A percentile compares a stretch with the other conserved stretches of the same genome.
Conservation (phyloP, 345 rosid species). For the Arabidopsis thaliana region TAIR10.1 NC_003074.8:8569501-8570000, state of each 20-base stretch:
- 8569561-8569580: slow-evolving; percentile 83
- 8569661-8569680: slow-evolving; percentile 59
- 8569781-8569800: slow-evolving; percentile 95
- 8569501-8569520: slow-evolving; percentile 90
- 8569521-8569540: slow-evolving; percentile 83
- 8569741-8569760: slow-evolving; percentile 91
- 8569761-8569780: slow-evolving; percentile 92
- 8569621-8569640: slow-evolving; percentile 79
- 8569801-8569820: slow-evolving; percentile 91
- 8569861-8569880: slow-evolving; percentile 72
- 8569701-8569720: slow-evolving; percentile 94
- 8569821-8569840: slow-evolving; percentile 94
- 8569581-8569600: slow-evolving; percentile 84
- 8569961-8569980: slow-evolving; percentile 89
- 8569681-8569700: slow-evolving; percentile 72
- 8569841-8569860: slow-evolving; percentile 68
- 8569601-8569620: slow-evolving; percentile 91
- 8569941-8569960: slow-evolving; percentile 90
- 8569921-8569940: slow-evolving; percentile 82
- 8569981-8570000: slow-evolving; percentile 88
- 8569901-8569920: slow-evolving; percentile 72
- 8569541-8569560: slow-evolving; percentile 81
- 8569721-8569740: slow-evolving; percentile 82
- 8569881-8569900: slow-evolving; percentile 94
- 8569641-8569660: slow-evolving; percentile 71